Conservation (phyloP, 2,329 filamentous ascomycete genomes). For the Fusarium circinatum region DNA sequence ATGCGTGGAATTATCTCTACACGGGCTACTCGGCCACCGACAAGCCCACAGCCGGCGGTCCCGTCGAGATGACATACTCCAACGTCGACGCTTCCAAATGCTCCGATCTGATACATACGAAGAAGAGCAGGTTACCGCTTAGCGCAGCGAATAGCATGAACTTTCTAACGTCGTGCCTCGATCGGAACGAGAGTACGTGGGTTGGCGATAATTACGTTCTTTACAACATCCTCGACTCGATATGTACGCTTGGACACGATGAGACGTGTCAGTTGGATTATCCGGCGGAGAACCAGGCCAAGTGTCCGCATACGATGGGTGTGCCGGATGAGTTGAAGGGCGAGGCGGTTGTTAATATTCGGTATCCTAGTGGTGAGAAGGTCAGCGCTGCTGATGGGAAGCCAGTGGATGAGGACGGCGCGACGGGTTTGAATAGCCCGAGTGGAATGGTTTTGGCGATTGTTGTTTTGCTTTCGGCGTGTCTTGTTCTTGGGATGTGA, state of each 20-base stretch:
- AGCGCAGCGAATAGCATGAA: slow-evolving; percentile 65
- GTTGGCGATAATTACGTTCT: slow-evolving; percentile 59
- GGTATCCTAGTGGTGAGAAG: slow-evolving; percentile 56
- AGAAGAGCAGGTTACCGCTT: slow-evolving; percentile 52
- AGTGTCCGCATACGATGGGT: slow-evolving; percentile 56
- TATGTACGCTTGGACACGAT: slow-evolving; percentile 58
- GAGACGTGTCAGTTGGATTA: slow-evolving; percentile 59
- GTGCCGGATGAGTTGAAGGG: slow-evolving; percentile 47
- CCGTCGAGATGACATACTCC: slow-evolving; percentile 58
- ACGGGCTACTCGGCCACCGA: slow-evolving; percentile 59
- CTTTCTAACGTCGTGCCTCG: slow-evolving; percentile 59
- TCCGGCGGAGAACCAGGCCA: slow-evolving; percentile 56
- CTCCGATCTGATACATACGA: slow-evolving; percentile 58
- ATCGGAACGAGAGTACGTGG: slow-evolving; percentile 53
- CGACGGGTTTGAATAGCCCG: neutral
- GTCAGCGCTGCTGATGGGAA: slow-evolving; percentile 49
- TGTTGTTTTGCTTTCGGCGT: slow-evolving; percentile 26
- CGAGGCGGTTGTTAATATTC: slow-evolving; percentile 58
- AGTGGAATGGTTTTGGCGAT: slow-evolving; percentile 18
- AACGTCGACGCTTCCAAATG: slow-evolving; percentile 59
- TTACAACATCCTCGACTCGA: slow-evolving; percentile 62
- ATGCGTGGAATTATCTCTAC: slow-evolving; percentile 70
- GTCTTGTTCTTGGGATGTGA: slow-evolving; percentile 15
- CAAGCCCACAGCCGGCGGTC: slow-evolving; percentile 59
- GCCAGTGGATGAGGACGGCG: slow-evolving; percentile 18